phyloP scores from a whole-genome alignment of 257 asterid species.

The Solanum chmielewskii region DNA sequence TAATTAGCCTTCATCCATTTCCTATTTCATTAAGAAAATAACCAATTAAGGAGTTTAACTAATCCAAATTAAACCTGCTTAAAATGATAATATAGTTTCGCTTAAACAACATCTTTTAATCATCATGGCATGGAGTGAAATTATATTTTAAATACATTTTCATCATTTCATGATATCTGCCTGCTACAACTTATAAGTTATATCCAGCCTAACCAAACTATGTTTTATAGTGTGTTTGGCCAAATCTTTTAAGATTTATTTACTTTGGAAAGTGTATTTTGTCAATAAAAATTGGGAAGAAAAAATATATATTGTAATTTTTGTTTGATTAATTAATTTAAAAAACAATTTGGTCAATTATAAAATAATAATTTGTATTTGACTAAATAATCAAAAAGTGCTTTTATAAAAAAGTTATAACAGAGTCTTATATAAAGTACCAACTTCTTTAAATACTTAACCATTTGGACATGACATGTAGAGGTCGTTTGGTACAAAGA shows the following conservation, averaged over 20 bases:
- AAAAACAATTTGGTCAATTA: too few species aligned
- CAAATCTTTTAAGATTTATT: too few species aligned
- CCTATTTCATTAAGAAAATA: neutral
- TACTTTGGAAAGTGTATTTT: too few species aligned
- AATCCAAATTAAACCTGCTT: neutral
- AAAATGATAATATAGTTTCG: neutral
- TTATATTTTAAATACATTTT: too few species aligned
- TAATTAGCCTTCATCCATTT: neutral
- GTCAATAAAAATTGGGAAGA: too few species aligned
- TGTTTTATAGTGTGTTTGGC: neutral
- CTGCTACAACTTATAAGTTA: too few species aligned
- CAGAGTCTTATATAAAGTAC: neutral
- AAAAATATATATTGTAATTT: too few species aligned
- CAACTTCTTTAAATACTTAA: neutral
- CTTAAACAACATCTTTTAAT: neutral
- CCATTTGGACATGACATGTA: neutral
- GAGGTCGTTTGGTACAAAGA: too few species aligned
- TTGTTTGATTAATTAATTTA: too few species aligned
- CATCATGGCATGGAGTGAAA: neutral
- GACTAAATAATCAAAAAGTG: neutral
- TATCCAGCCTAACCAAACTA: too few species aligned
- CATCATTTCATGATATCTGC: too few species aligned
- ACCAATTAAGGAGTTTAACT: neutral
- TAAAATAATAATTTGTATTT: neutral
- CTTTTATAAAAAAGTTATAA: neutral